Evolutionary conservation across 306 rosid genomes (phyloP), one percentile per base, ranked within the genome.

Genomic region (Cicer pinnatifidum): DNA sequence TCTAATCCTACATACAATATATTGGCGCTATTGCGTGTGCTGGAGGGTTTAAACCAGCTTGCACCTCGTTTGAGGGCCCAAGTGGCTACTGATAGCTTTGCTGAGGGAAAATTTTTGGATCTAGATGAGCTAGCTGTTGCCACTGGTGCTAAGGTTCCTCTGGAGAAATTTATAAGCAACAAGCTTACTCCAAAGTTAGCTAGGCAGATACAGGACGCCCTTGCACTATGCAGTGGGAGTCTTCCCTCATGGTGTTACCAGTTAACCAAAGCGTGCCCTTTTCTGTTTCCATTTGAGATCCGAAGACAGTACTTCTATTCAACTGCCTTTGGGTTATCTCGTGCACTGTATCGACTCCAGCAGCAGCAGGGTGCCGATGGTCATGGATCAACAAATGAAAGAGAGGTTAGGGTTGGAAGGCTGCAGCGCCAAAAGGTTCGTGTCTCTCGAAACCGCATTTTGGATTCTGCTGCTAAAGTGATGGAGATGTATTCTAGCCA

Each of bases 401-500:
- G 99, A 74, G 99, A 95, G 90, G 86, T 89, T 48, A 91, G 97
- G 86, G 97, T 92, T 85, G 99, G 99, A 65, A 88, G 99, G 82
- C 80, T 95, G 85, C 97, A 91, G 82, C 93, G 99, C 38, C 99
- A 95, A 59, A 95, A 95, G 84, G 99, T 95, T 65, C 97, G 99
- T 64, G 97, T 95, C 28, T 91, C 99, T 8, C 84, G 99, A 63
- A 91, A 95, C 82, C 99, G 97, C 37, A 87, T 95, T 77, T 81
- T 95, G 85, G 97, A 95, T 84, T 95, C 99, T 67, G 99, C 99
- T 69, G 97, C 96, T 9, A 91, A 92, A 86, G 99, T 95, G 60
- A 95, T 95, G 99, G 99, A 95, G 86, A 88, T 95, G 97, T 95
- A 95, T 82, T 90, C 97, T 33, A 95, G 97, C 88, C 99, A 95